Base-by-base conservation (phyloP, 805 yeast genomes). In the Lachancea sp. region DNA sequence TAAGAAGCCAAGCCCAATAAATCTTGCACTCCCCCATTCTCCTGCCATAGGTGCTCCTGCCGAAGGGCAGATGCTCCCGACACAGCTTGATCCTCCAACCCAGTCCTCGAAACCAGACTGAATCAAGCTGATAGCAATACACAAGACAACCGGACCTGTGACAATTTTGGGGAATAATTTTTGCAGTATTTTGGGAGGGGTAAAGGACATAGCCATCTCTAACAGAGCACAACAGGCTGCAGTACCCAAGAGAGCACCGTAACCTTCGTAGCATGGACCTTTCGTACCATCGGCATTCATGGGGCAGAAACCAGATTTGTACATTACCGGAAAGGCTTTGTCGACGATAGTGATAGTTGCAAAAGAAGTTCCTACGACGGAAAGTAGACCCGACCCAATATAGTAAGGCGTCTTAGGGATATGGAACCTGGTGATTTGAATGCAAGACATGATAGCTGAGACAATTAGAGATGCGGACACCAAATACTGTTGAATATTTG, bases 321-420 rank as follows among this genome's bases (percentile, higher is more conserved):
- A 88, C 94, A 88, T 83, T 68, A 80, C 67, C 15, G 95, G 89
- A 49, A 88, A 65, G 2, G 88, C 83, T 28, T 78, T 80, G 12
- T 75, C 55, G 39, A 85, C 92, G 52, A 88, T 82, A 19, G 90
- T 72, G 54, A 88, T 83, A 19, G 95, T 86, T 11, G 95, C 86
- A 60, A 88, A 88, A 1, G 94, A 81, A 9, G 95, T 84, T 50
- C 96, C 97, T 16, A 87, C 94, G 29, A 88, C 95, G 8, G 94
- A 83, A 35, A 89, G 70, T 52, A 87, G 64, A 26, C 97, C 97
- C 0, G 96, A 86, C 24, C 96, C 97, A 17, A 88, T 60, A 55
- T 72, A 85, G 63, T 81, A 84, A 20, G 77, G 79, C 2, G 96
- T 86, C 36, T 71, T 73, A 13, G 71, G 78, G 42, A 88, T 75